Evolutionary conservation across 2,329 filamentous ascomycete genomes (phyloP), one percentile per base, ranked within the genome.

Genomic region (Blastomyces emzantsi): DNA sequence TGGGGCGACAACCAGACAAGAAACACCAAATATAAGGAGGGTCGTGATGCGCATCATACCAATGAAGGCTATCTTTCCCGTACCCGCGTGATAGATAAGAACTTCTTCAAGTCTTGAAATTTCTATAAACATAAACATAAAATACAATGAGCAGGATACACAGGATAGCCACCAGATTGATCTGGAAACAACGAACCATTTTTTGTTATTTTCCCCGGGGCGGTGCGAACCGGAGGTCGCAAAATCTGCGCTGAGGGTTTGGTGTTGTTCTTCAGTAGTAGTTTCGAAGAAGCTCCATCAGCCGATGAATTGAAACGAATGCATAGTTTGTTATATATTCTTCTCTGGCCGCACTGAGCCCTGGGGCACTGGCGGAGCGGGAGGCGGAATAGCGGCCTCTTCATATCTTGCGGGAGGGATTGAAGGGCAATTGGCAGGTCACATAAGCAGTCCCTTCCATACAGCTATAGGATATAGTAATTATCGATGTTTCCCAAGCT

Each of bases 31-130:
- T 49, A 89, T 74, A 65, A 91, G 84, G 51, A 94, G 81, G 2
- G 87, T 87, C 0, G 86, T 86, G 63, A 93, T 77, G 70, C 91
- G 90, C 66, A 90, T 74, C 71, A 86, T 83, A 59, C 87, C 89
- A 56, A 93, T 76, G 67, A 89, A 87, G 7, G 86, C 84, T 39
- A 84, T 87, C 64, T 84, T 82, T 9, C 82, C 81, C 0, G 85
- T 87, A 61, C 90, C 89, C 62, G 86, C 86, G 76, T 92, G 88
- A 74, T 90, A 95, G 66, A 95, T 83, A 68, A 91, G 81, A 36
- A 92, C 73, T 56, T 72, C 71, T 60, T 77, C 75, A 49, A 75
- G 75, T 25, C 62, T 66, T 59, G 60, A 30, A 28, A 73, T 71
- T 28, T 72, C 75, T 76, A 63, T 49, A 68, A 17, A 17, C 22